Conservation (phyloP, 106 monocot species). For the Phalaenopsis equestris region DNA sequence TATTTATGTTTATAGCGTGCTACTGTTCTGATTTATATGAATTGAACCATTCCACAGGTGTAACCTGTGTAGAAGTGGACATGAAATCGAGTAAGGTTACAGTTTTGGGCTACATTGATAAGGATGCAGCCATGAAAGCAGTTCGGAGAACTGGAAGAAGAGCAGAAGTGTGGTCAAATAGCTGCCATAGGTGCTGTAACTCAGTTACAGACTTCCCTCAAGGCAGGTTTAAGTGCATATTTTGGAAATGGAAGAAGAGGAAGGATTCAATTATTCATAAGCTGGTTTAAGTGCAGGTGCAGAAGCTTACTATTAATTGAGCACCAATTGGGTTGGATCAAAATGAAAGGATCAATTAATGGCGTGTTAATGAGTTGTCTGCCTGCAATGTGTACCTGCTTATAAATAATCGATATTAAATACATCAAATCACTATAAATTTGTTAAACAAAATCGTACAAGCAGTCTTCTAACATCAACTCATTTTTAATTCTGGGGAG, state of each 20-base stretch:
- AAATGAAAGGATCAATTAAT: too few relatives aligned
- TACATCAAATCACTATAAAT: too few relatives aligned
- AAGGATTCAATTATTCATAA: neutral
- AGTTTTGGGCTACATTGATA: slow-evolving; percentile 11
- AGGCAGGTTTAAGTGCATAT: slow-evolving; percentile 2
- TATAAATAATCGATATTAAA: too few relatives aligned
- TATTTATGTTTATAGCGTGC: neutral
- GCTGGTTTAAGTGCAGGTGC: too few relatives aligned
- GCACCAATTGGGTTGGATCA: too few relatives aligned
- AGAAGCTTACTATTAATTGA: too few relatives aligned
- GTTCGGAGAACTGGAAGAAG: slow-evolving; percentile 8
- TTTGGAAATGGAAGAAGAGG: slow-evolving; percentile 6
- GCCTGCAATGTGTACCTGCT: too few relatives aligned
- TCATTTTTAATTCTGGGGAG: too few relatives aligned
- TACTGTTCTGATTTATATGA: neutral
- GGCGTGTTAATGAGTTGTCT: too few relatives aligned
- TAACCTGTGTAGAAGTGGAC: slow-evolving; percentile 14
- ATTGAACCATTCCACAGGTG: slow-evolving; percentile 4
- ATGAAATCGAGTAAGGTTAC: slow-evolving; percentile 10
- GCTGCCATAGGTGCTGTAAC: neutral
- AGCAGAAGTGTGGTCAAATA: slow-evolving; percentile 5
- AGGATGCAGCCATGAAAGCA: slow-evolving; percentile 3
- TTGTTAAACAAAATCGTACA: too few relatives aligned
- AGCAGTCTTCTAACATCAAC: too few relatives aligned
- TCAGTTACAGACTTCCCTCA: neutral